Evolutionary conservation across 495 filamentous ascomycete species (phyloP), one percentile per base, ranked within the genome.

Genomic region (Penicillium macrosclerotiorum): DNA sequence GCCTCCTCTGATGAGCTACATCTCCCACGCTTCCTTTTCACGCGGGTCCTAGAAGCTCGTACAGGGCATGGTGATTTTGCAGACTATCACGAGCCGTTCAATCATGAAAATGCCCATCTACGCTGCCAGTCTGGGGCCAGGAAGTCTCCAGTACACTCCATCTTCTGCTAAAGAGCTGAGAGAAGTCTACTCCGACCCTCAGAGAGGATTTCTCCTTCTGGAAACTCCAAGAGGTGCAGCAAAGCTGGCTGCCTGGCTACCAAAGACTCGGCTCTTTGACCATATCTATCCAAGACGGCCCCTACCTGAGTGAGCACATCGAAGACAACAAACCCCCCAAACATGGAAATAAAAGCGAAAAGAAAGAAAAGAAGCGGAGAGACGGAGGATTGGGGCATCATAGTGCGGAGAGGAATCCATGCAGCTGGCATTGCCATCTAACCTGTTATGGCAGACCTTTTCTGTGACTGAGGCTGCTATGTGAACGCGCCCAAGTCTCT

Each of bases 151-250:
- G 30, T 32, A 1, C 30, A 32, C 30, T 13, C 17, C 30, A 13
- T 32, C 8, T 32, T 32, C 12, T 32, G 30, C 30, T 5, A 14
- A 32, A 14, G n/a, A 14, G 30, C 30, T 50, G 11, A 50, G 35
- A 12, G 42, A 38, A 16, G 37, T 24, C 20, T 50, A 44, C 8
- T 38, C 42, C 19, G 42, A 50, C 47, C 39, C 42, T 8, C 40
- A 40, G n/a, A n/a, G n/a, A n/a, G n/a, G n/a, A n/a, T n/a, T n/a
- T n/a, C n/a, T n/a, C n/a, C n/a, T n/a, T n/a, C n/a, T n/a, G n/a
- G n/a, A n/a, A n/a, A n/a, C n/a, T n/a, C n/a, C n/a, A n/a, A n/a
- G n/a, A n/a, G n/a, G n/a, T n/a, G n/a, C n/a, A n/a, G n/a, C n/a
- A n/a, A n/a, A n/a, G n/a, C n/a, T n/a, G n/a, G n/a, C n/a, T n/a